Evolutionary conservation across 768 basidiomycete species (phyloP), one percentile per base, ranked within the genome.

Genomic region (Rhizopogon sp.): DNA sequence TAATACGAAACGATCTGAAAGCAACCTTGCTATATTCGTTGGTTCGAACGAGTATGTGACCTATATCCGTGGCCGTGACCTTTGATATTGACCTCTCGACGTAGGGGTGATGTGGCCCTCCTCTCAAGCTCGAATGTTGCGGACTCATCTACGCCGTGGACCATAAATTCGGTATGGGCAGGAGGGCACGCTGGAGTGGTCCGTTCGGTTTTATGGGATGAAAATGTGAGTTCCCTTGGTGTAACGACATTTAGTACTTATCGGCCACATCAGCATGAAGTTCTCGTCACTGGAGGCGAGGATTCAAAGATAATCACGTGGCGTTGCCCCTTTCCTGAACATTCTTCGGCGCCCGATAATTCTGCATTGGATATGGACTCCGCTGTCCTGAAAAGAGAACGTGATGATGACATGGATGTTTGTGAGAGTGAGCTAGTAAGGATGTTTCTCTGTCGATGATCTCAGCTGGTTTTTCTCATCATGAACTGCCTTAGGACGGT

Each of bases 31-130:
- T 31, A 67, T 89, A 4, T 87, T 89, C 52, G 78, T 81, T 5
- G 89, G 88, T 0, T 88, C 88, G 1, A 89, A 91, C 52, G 84
- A 88, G 89, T 85, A 63, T 33, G 78, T 58, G 14, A 33, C 14
- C 13, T 37, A 46, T 47, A 44, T 44, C 31, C 29, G 35, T 33
- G 37, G 5, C 10, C 13, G 14, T 9, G 25, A 37, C 45, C 13
- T 50, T 20, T 22, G 9, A 52, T 42, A 52, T 56, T 37, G 56
- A 56, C 49, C 6, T 43, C 13, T 43, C 51, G 13, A 14, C 6
- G 10, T 31, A 86, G 84, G 63, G 85, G 85, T 35, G 83, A 87
- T 56, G 61, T 80, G 17, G 81, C 81, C 5, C 66, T 86, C 31
- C 62, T 85, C 14, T 79, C 82, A 8, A 77, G 73, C 56, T 63